Conservation (phyloP, 2,329 filamentous ascomycete species). For the Colletotrichum falcatum region DNA sequence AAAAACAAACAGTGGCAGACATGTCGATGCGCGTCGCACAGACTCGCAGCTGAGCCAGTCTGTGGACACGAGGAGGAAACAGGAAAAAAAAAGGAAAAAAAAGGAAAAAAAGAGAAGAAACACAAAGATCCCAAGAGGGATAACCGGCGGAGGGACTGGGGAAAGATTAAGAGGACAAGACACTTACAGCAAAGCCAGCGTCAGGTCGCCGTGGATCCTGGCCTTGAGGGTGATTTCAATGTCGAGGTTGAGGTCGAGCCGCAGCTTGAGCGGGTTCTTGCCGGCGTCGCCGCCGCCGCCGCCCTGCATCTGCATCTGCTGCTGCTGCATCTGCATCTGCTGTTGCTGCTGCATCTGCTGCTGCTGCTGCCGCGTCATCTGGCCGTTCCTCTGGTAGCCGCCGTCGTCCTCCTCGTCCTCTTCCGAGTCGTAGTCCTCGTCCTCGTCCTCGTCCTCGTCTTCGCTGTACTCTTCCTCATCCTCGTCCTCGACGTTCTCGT, state of each 20-base stretch:
- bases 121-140: neutral
- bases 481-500: conserved; percentile 34
- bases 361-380: conserved; percentile 26
- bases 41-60: neutral
- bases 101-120: neutral
- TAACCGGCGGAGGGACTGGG: too few species aligned
- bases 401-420: conserved; percentile 32
- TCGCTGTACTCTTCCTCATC: conserved; percentile 31
- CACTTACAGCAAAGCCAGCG: conserved; percentile 76
- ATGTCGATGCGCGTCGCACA: conserved; percentile 10
- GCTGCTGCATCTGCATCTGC: conserved; percentile 44
- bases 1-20: neutral
- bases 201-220: conserved; percentile 86
- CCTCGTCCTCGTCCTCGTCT: conserved; percentile 43
- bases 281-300: conserved; percentile 41
- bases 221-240: conserved; percentile 89
- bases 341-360: conserved; percentile 43
- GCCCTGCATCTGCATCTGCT: conserved; percentile 46
- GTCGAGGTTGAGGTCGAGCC: conserved; percentile 76
- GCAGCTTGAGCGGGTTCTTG: conserved; percentile 44
- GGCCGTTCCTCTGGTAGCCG: conserved; percentile 32
- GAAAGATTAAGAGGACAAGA: neutral
- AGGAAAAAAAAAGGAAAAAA: neutral
- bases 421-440: conserved; percentile 43
- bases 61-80: too few species aligned